phyloP scores from a whole-genome alignment of 2,329 filamentous ascomycete genomes.

The Fusarium sp. region DNA sequence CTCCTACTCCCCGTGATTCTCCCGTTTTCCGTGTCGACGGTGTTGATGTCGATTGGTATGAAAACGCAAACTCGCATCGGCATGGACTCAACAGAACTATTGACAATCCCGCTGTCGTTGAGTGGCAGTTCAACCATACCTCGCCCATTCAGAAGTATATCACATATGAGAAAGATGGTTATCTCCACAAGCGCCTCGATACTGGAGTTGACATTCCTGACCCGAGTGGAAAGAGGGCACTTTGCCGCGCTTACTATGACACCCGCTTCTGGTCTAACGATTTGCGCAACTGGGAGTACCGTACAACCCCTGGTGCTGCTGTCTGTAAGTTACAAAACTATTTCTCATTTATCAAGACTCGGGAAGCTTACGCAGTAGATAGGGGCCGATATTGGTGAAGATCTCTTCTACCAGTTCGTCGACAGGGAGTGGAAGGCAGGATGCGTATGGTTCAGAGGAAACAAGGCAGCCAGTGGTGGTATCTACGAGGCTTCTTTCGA shows the following conservation, averaged over 20 bases:
- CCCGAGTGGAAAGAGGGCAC: not conserved
- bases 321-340: not conserved
- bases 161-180: not conserved
- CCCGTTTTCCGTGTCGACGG: not conserved
- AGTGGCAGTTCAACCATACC: not conserved
- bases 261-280: not conserved
- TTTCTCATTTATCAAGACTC: fast-evolving
- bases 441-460: not conserved
- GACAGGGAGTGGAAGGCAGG: not conserved
- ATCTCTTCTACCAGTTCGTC: not conserved
- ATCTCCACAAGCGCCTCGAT: not conserved
- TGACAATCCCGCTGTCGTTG: not conserved
- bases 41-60: not conserved
- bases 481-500: not conserved
- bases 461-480: not conserved
- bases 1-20: not conserved
- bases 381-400: not conserved
- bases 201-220: not conserved
- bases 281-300: not conserved
- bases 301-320: fast-evolving
- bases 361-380: not conserved
- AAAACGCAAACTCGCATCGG: not conserved
- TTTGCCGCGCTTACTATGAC: not conserved
- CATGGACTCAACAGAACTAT: not conserved
- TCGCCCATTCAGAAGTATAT: not conserved